Evolutionary conservation across 768 basidiomycete genomes (phyloP).

Genomic region (Mycena chlorophos): DNA sequence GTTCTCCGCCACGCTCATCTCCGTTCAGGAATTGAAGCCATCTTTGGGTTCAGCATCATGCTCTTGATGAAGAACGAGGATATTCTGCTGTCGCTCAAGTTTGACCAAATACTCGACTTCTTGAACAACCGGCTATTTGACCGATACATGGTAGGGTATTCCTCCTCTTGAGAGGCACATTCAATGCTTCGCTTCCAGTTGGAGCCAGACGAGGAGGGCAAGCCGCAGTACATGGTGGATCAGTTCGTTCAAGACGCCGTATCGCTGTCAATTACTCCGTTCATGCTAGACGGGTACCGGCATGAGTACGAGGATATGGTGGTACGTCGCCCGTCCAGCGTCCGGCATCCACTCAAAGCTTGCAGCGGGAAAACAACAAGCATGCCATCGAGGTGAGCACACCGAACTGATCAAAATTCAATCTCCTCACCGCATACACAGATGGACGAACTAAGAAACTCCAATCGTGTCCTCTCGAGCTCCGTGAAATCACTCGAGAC

Average conservation of each 20-base stretch:
- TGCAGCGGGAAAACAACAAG: slow-evolving; percentile 68
- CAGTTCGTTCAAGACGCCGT: slow-evolving; percentile 88
- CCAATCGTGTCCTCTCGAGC: slow-evolving; percentile 69
- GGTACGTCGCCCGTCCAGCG: slow-evolving; percentile 30
- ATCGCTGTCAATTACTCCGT: slow-evolving; percentile 84
- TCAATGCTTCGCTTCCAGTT: slow-evolving; percentile 24
- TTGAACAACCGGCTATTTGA: slow-evolving; percentile 83
- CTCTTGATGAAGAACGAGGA: slow-evolving; percentile 89
- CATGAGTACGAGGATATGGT: slow-evolving; percentile 86
- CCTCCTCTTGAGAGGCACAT: neutral
- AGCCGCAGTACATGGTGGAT: slow-evolving; percentile 62
- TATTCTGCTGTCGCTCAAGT: slow-evolving; percentile 73
- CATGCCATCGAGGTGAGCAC: slow-evolving; percentile 60
- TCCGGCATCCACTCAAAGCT: neutral
- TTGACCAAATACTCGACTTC: slow-evolving; percentile 87
- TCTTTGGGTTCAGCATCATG: slow-evolving; percentile 91
- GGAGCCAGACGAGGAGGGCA: slow-evolving; percentile 27
- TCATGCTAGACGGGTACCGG: slow-evolving; percentile 90
- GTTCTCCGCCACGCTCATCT: no score
- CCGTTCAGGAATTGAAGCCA: slow-evolving; percentile 95
- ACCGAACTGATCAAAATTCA: no score
- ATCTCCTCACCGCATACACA: neutral
- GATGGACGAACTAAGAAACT: slow-evolving; percentile 78
- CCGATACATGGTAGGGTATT: slow-evolving; percentile 58
- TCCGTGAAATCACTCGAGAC: slow-evolving; percentile 77